These are phyloP conservation scores for Hansenula anomala DNA, from an alignment of 1,139 yeast species.

Conservation along the genomic window DNA sequence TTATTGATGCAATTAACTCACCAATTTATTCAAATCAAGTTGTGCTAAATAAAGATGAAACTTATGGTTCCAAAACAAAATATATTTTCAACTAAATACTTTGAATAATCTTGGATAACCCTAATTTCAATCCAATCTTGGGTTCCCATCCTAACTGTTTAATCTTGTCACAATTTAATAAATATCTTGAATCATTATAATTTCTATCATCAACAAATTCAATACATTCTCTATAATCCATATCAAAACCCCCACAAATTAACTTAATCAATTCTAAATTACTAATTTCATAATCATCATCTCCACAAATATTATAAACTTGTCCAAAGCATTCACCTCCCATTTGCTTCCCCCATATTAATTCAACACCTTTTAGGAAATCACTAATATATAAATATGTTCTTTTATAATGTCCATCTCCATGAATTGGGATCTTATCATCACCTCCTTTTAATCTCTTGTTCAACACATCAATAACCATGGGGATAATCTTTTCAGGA, in stretches of 20 bases:
- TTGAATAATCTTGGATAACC: constrained; percentile 21
- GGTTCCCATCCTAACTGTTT: constrained; percentile 45
- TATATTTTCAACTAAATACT: constrained; percentile 20
- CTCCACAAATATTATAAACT: constrained; percentile 42
- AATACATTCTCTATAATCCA: constrained; percentile 19
- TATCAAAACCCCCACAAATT: constrained; percentile 8
- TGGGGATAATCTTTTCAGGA: constrained; percentile 54
- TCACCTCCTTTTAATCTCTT: background rate
- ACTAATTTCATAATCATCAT: constrained; percentile 35
- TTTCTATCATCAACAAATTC: constrained; percentile 40
- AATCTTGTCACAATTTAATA: constrained; percentile 35
- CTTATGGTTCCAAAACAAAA: constrained; percentile 48
- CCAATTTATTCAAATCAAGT: constrained; percentile 48
- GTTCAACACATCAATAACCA: constrained; percentile 19
- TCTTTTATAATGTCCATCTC: constrained; percentile 42
- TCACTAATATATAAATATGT: constrained; percentile 46
- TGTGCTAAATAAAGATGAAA: constrained; percentile 44
- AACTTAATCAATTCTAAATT: constrained; percentile 32
- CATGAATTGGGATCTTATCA: constrained; percentile 34
- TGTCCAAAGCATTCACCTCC: constrained; percentile 22
- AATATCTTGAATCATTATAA: constrained; percentile 47
- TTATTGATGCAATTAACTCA: constrained; percentile 48
- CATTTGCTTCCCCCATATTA: constrained; percentile 29
- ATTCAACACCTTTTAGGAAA: constrained; percentile 39
- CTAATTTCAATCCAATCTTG: constrained; percentile 30